Evolutionary conservation across 148 eudicot genomes (phyloP), one percentile per base, ranked within the genome.

Genomic region (Amaranthus cruentus): DNA sequence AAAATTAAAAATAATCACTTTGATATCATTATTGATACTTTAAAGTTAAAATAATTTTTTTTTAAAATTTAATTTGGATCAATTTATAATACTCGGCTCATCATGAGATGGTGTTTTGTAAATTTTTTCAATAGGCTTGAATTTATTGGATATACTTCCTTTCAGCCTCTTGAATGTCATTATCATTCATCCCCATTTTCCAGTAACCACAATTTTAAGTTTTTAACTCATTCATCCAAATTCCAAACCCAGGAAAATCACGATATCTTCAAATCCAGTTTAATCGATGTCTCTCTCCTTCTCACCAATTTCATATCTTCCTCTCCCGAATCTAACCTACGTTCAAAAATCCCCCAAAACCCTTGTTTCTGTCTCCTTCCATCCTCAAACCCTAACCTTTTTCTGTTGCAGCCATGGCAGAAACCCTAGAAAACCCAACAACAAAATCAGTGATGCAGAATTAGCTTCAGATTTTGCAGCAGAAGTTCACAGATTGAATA

Each of bases 401-500:
- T 68, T 71, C 68, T 79, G 69, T 71, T 70, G 43, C 76, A 66
- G 67, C 54, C 65, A 58, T 62, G 15, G 55, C 70, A 12, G 54
- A 75, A 79, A 66, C 54, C 74, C 78, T 72, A 75, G 67, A 60
- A 69, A 75, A 72, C 72, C 38, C 78, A 69, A 48, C 68, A 85
- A 48, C 54, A 72, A 28, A 78, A 67, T 18, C 59, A 81, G 59
- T 49, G 86, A 81, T 54, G 61, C 84, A 66, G 73, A 80, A 14
- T 69, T 87, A 9, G 83, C 87, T 9, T 69, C 75, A 42, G 89
- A 85, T 0, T 76, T 92, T 2, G 72, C 88, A 18, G 47, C 76
- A n/a, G 87, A 87, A 71, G 76, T 85, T 15, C 81, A 78, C 57
- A 90, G 83, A 69, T 15, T 87, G 48, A 87, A 81, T 50, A 79